Evolutionary conservation across 2,329 filamentous ascomycete genomes (phyloP), one percentile per base, ranked within the genome.

Genomic region (Pseudogymnoascus sp.): DNA sequence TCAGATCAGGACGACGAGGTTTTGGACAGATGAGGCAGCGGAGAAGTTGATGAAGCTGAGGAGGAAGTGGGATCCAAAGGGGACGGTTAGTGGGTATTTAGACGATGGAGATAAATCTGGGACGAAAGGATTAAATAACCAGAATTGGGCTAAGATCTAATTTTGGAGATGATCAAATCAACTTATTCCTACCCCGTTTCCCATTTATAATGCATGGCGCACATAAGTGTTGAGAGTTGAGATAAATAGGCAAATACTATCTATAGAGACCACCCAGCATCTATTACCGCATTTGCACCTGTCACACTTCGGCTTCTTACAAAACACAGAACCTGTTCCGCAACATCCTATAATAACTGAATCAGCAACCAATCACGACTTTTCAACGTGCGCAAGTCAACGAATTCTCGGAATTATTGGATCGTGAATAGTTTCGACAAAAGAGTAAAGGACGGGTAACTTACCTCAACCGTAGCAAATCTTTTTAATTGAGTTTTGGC

Each of bases 401-500:
- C 29, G 29, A 8, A 8, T 31, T 31, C 7, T 31, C 29, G 7
- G 29, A 31, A 31, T 31, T 31, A 2, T 31, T 31, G 29, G 8
- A 31, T 31, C 29, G 29, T 66, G 34, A 6, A 63, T 61, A n/a
- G 63, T 16, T 51, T 61, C 7, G 18, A 60, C 12, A 26, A 21
- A 64, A 29, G 61, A 31, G 62, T 34, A 23, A 65, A 65, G 7
- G 61, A 36, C 11, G 57, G 51, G 29, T 64, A 63, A 54, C 66
- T 64, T 60, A 77, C 73, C 72, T 86, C 80, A 21, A 83, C 80
- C 0, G 81, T 83, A 6, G 81, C 81, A 64, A 86, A 72, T 16
- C 82, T 78, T 69, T 88, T 85, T 39, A 92, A 76, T 63, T 78
- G 80, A 1, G 86, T 83, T 51, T 75, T 78, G n/a, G 85, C 75